Evolutionary conservation across 805 yeast genomes (phyloP), one percentile per base, ranked within the genome.

Genomic region (Saccharomycopsis lassenensis): DNA sequence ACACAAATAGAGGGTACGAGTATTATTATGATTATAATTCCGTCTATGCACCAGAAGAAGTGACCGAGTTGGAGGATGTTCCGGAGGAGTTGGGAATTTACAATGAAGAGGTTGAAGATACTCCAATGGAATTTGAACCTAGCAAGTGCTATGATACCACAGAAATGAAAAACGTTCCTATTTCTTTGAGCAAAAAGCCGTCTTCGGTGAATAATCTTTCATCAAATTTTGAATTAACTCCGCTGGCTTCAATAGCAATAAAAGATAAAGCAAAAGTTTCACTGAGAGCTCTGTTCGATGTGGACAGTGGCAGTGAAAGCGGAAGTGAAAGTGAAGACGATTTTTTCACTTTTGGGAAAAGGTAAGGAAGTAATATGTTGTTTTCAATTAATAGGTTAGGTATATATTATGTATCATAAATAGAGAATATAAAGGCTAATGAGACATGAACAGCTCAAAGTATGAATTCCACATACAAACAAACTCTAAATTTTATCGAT

Each of bases 11-110:
- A 57, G 87, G 87, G 11, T 78, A 75, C 49, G 85, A 80, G 51
- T 78, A 77, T 57, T 71, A 73, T 56, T 81, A 81, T 53, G 89
- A 82, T 55, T 82, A 82, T 55, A 82, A 82, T 52, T 67, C 85
- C 0, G 91, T 81, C 16, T 81, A 77, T 52, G 40, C 35, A 16
- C 46, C 46, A 10, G 46, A 39, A 21, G 43, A 35, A 30, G 26
- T 12, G 37, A 19, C 21, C 17, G 28, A 10, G 36, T 19, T 32
- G 40, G 46, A 42, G 24, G 46, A 42, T 30, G 42, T 42, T n/a
- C 46, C 46, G 5, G n/a, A 35, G 20, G 37, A 30, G 15, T 24
- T 42, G 31, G 46, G 43, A 14, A 10, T 40, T 4, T 31, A 40
- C 12, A 18, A 25, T 12, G 41, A 32, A 7, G 8, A 33, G 15